Evolutionary conservation across 805 yeast genomes (phyloP), one percentile per base, ranked within the genome.

Genomic region (Hanseniaspora thailandica): DNA sequence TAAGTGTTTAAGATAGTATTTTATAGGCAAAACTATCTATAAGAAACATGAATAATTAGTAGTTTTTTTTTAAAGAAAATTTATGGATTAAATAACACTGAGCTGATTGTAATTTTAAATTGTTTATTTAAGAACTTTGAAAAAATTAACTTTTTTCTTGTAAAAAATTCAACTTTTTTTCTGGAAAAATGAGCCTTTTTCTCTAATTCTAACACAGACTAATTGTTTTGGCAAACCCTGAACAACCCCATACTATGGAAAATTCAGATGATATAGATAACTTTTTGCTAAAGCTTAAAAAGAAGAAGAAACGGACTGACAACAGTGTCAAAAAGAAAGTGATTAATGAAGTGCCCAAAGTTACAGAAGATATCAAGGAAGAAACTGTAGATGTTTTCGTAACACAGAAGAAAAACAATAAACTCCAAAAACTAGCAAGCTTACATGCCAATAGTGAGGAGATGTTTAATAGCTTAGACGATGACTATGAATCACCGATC

Each of bases 21-120:
- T 41, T 43, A 26, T 43, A 43, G 46, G 46, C 46, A 43, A 43
- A 19, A 43, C 46, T 43, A 43, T 43, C 46, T 26, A 26, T 43
- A 43, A 43, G 46, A 43, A 43, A 28, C 25, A 30, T 20, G 22
- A 43, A 12, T 30, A 43, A 30, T 19, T n/a, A 43, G 35, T 28
- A 25, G 10, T 23, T 25, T 17, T 26, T 26, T 39, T 41, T 41
- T n/a, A n/a, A n/a, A n/a, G n/a, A n/a, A n/a, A n/a, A n/a, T n/a
- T n/a, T n/a, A n/a, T n/a, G n/a, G n/a, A n/a, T n/a, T n/a, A n/a
- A n/a, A n/a, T n/a, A n/a, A n/a, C n/a, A n/a, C n/a, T n/a, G n/a
- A n/a, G n/a, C n/a, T n/a, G n/a, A n/a, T n/a, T n/a, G n/a, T n/a
- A n/a, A n/a, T n/a, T n/a, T n/a, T n/a, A n/a, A n/a, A n/a, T n/a